Evolutionary conservation across 805 yeast genomes (phyloP).

Genomic region (Metschnikowia cerradonensis): DNA sequence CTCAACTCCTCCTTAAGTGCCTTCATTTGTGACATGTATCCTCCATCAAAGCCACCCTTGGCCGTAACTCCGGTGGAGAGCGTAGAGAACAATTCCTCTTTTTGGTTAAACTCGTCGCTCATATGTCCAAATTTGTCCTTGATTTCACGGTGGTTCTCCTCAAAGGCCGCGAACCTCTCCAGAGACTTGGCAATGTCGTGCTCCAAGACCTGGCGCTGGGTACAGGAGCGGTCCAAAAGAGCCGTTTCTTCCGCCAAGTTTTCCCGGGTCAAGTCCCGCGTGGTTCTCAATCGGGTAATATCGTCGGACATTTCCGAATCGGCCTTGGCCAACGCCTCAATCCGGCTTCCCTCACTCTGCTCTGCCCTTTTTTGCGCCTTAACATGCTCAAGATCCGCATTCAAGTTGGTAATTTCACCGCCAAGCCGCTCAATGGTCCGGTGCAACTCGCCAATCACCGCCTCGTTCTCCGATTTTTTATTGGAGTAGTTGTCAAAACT

Average conservation of each 20-base stretch:
- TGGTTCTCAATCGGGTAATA: constrained; percentile 63
- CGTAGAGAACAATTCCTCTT: constrained; percentile 77
- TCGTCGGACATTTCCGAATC: constrained; percentile 41
- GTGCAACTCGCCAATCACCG: constrained; percentile 38
- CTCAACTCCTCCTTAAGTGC: constrained; percentile 56
- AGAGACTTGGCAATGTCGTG: constrained; percentile 35
- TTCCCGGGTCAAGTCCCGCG: constrained; percentile 55
- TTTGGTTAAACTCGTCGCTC: constrained; percentile 48
- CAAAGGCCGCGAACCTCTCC: constrained; percentile 34
- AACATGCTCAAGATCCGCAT: constrained; percentile 55
- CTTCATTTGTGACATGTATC: constrained; percentile 69
- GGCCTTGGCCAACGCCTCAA: constrained; percentile 52
- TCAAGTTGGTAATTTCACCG: constrained; percentile 54
- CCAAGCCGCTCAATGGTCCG: constrained; percentile 43
- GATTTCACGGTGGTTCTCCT: constrained; percentile 42
- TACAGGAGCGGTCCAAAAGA: constrained; percentile 16
- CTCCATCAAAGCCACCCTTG: constrained; percentile 69
- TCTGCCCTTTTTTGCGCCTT: constrained; percentile 54
- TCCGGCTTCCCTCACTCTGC: constrained; percentile 53
- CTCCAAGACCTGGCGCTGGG: constrained; percentile 30
- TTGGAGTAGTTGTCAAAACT: constrained; percentile 43
- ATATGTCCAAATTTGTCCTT: constrained; percentile 42
- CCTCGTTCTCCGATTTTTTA: constrained; percentile 39
- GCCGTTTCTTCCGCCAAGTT: constrained; percentile 45
- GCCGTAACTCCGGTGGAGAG: constrained; percentile 88